Evolutionary conservation across 768 basidiomycete genomes (phyloP).

Genomic region (Trametes meyenii): DNA sequence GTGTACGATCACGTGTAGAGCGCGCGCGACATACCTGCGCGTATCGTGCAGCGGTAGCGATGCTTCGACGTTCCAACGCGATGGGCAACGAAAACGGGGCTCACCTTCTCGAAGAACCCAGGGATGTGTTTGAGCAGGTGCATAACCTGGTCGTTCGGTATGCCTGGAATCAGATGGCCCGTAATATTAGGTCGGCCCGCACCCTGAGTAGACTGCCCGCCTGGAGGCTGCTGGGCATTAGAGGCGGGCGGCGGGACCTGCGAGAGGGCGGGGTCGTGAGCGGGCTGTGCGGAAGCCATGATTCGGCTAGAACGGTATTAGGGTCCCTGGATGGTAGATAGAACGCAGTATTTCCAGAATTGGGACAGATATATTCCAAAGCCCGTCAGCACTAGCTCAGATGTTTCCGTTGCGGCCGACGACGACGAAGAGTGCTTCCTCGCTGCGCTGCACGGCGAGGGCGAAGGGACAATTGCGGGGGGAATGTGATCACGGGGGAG

Average conservation of each 20-base stretch:
- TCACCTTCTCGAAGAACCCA: conserved; percentile 54
- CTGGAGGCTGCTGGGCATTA: conserved; percentile 22
- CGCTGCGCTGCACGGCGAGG: conserved; percentile 22
- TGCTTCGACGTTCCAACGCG: background rate
- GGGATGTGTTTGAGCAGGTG: conserved; percentile 60
- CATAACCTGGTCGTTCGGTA: conserved; percentile 62
- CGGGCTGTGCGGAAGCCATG: conserved; percentile 26
- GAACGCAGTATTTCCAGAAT: background rate
- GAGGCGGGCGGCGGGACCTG: conserved; percentile 9
- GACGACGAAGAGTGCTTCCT: conserved; percentile 17
- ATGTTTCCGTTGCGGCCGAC: conserved; percentile 7
- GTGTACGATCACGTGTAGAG: conserved; percentile 28
- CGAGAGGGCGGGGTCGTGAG: conserved; percentile 27
- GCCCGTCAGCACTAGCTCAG: background rate
- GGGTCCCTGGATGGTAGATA: conserved; percentile 1
- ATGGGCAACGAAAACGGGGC: conserved; percentile 13
- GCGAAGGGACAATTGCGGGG: conserved; percentile 24
- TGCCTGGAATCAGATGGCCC: conserved; percentile 19
- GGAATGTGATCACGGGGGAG: conserved; percentile 47
- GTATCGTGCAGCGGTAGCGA: background rate
- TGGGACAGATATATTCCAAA: background rate
- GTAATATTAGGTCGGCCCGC: conserved; percentile 2
- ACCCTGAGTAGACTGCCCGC: conserved; percentile 6
- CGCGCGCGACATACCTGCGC: conserved; percentile 19
- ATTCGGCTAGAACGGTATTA: conserved; percentile 6